Evolutionary conservation across 1,284 basidiomycete species (phyloP), one percentile per base, ranked within the genome.

Genomic region (Ustilago hordei): DNA sequence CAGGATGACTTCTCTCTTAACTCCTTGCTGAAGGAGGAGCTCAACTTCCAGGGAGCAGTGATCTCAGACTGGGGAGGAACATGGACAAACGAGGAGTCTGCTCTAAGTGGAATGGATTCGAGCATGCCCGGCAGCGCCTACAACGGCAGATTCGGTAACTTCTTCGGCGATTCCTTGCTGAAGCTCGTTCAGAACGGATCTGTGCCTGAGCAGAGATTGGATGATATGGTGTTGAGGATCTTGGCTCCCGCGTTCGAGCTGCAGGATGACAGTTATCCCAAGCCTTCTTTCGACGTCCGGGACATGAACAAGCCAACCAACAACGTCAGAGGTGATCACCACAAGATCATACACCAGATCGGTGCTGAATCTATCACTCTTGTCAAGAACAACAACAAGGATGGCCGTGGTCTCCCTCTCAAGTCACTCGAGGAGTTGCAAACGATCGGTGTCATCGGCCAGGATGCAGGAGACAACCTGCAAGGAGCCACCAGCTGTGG

Each of bases 11-110:
- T 90, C 81, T 89, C 88, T 3, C 85, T 92, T 64, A 93, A 92
- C 82, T 89, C 90, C 13, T 87, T 92, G 28, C 86, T 93, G 57
- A 93, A 93, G 86, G 88, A 88, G 28, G 92, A 93, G 83, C 89
- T 90, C 65, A 93, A 91, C 9, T 94, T 93, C 89, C 91, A 91
- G 86, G 93, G 93, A 28, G 91, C 89, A 70, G 87, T 90, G 59
- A 88, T 90, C 86, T 82, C 79, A 31, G 79, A 82, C 52, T 84
- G 78, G 78, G 75, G 75, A 52, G 79, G 67, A 34, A 71, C 73
- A 2, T 68, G 69, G 62, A 45, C 74, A 13, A 53, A 86, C 1
- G 69, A 80, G 11, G 79, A 79, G 17, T 85, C 87, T 88, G 17
- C 88, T 89, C 89, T 89, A 65, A 86, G 87, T 9, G 93, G 93